Percentiles rank a stretch among this genome's conserved stretches.
These are phyloP conservation scores for Neurospora terricola DNA, from an alignment of 495 filamentous ascomycete species.

Conservation along the genomic window DNA sequence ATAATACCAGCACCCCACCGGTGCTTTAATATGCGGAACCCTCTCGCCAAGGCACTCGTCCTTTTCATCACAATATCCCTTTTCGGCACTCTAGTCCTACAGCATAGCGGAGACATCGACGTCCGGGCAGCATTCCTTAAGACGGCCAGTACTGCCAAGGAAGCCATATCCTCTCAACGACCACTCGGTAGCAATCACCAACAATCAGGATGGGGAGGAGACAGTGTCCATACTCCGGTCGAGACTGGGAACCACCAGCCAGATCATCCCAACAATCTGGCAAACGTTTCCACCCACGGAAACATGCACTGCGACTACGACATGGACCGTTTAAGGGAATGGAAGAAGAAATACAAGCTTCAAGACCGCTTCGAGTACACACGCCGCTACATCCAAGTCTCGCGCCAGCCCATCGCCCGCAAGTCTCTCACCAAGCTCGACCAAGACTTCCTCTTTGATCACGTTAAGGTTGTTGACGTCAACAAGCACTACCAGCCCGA, in stretches of 20 bases:
- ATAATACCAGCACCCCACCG: conserved; percentile 26
- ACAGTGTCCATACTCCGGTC: neutral
- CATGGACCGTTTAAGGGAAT: conserved; percentile 25
- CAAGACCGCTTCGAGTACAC: conserved; percentile 40
- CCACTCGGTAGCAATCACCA: conserved; percentile 12
- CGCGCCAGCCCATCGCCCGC: conserved; percentile 30
- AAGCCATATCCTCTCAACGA: conserved; percentile 21
- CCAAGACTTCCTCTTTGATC: conserved; percentile 32
- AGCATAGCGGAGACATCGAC: conserved; percentile 25
- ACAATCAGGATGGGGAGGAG: conserved; percentile 1
- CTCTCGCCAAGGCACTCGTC: conserved; percentile 29
- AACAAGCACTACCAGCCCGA: conserved; percentile 30
- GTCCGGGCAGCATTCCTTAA: conserved; percentile 28
- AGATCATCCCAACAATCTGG: conserved; percentile 5
- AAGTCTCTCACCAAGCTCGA: conserved; percentile 38
- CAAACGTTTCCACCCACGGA: conserved; percentile 8
- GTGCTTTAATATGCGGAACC: conserved; percentile 35
- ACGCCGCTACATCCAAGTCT: conserved; percentile 39
- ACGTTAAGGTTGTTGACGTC: conserved; percentile 34
- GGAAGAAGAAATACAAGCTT: conserved; percentile 36
- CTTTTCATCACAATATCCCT: conserved; percentile 26
- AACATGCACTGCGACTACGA: conserved; percentile 38
- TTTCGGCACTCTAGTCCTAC: conserved; percentile 25
- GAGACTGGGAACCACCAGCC: conserved; percentile 3
- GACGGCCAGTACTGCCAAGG: conserved; percentile 25